Evolutionary conservation across 768 basidiomycete genomes (phyloP), one percentile per base, ranked within the genome.

Genomic region (Rhodotorula paludigena): DNA sequence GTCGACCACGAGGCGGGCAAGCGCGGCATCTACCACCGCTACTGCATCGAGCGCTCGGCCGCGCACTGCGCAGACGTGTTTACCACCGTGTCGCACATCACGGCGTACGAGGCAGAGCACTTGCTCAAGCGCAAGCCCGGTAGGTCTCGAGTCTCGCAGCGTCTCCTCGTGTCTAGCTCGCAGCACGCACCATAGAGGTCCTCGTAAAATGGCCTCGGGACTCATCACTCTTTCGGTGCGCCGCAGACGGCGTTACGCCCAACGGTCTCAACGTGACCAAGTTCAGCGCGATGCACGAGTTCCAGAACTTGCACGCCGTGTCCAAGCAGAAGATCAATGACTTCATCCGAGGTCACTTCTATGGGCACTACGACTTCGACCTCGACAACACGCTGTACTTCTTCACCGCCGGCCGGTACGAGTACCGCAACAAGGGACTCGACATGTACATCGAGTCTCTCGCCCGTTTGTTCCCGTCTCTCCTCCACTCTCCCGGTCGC

Each of bases 1-100:
- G 96, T 98, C 67, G 96, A 99, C 76, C 94, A 98, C 77, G 96
- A 99, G 80, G 96, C 96, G 0, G 96, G 96, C 48, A 98, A 98
- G 81, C 86, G 96, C 67, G 96, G 96, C 23, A 99, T 99, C 78
- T 99, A 99, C 79, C 96, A 99, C 78, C 79, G 87, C 76, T 98
- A 99, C 81, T 99, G 96, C 79, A 92, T 99, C 78, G 96, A 99
- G 78, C 86, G 96, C 58, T 89, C 90, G 8, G 85, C 94, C 1
- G 83, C 93, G 1, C 96, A 99, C 76, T 96, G 92, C 71, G 87
- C 93, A 7, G 96, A 99, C 77, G 96, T 98, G 41, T 99, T 99
- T 78, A 99, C 96, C 25, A 99, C 96, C 33, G 87, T 99, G 55
- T 91, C 89, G 39, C 94, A 98, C 78, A 98, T 99, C 79, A 99